Evolutionary conservation across 768 basidiomycete species (phyloP).

Genomic region (Roridomyces roridus): DNA sequence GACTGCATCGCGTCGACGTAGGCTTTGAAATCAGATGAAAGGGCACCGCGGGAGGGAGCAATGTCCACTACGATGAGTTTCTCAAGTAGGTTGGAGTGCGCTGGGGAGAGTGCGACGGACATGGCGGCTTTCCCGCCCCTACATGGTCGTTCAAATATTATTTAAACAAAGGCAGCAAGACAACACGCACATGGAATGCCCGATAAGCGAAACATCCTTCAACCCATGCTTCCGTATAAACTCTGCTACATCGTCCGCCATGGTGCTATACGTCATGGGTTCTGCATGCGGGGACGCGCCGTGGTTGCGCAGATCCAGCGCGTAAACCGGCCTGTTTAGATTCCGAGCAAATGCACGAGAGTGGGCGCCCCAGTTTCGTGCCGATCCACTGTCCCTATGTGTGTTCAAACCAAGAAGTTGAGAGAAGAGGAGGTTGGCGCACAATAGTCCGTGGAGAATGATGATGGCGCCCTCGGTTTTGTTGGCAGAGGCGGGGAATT

Average conservation of each 20-base stretch:
- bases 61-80: constrained; percentile 84
- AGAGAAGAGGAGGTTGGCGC: constrained; percentile 25
- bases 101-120: constrained; percentile 62
- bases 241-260: constrained; percentile 79
- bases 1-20: constrained; percentile 79
- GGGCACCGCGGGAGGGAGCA: constrained; percentile 64
- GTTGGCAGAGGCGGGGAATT: constrained; percentile 30
- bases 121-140: constrained; percentile 91
- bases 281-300: constrained; percentile 78
- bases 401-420: neutral
- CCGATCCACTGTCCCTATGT: constrained; percentile 67
- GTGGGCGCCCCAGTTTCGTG: constrained; percentile 88
- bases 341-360: constrained; percentile 76
- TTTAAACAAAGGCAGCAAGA: neutral
- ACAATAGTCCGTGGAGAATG: constrained; percentile 73
- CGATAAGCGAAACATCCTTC: constrained; percentile 73
- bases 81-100: constrained; percentile 49
- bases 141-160: constrained; percentile 9
- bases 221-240: constrained; percentile 65
- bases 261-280: constrained; percentile 77
- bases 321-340: constrained; percentile 72
- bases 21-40: constrained; percentile 65
- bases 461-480: constrained; percentile 51
- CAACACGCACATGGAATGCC: constrained; percentile 84
- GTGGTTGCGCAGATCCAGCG: constrained; percentile 89